Evolutionary conservation across 495 filamentous ascomycete genomes (phyloP), one percentile per base, ranked within the genome.

Genomic region (Penicillium flavigenum): DNA sequence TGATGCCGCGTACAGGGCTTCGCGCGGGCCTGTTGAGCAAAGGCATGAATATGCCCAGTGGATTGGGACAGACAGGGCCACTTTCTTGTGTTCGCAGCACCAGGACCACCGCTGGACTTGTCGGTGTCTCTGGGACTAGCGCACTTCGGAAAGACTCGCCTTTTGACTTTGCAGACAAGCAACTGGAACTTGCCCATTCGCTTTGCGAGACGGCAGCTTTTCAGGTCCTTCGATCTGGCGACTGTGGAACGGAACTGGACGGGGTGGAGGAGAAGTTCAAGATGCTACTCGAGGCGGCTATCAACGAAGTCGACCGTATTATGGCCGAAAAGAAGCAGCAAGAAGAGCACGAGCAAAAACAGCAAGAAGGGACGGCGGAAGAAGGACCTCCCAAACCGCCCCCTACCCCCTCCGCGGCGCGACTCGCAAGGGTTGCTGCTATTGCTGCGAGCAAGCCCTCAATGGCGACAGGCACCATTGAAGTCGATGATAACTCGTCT

Each of bases 191-290:
- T 51, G 88, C 88, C 12, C 89, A 96, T 65, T 81, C 78, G 46
- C 81, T 91, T 63, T 95, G 89, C 69, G 92, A 96, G 72, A 83
- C 85, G 51, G 92, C 84, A 14, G 92, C 92, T 2, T 91, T 93
- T 68, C 89, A 94, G 66, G 90, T 95, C 55, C 79, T 96, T 12
- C 83, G 92, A 20, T 85, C 89, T 51, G 92, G 91, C 20, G 86
- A 92, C 57, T 96, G 92, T 71, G 77, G 74, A 17, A 78, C 81
- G 20, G 89, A 96, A 72, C 80, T 95, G 16, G 74, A 79, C 12
- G 84, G 83, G 27, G 88, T 91, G 43, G 83, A 86, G 64, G 73
- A 76, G 51, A 74, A 75, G n/a, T 77, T 82, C 55, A 70, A 71
- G 20, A 61, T 65, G n/a, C 63, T 81, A 26, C 64, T 75, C 6